Conservation (phyloP, 495 filamentous ascomycete species). For the Aspergillus leporis region DNA sequence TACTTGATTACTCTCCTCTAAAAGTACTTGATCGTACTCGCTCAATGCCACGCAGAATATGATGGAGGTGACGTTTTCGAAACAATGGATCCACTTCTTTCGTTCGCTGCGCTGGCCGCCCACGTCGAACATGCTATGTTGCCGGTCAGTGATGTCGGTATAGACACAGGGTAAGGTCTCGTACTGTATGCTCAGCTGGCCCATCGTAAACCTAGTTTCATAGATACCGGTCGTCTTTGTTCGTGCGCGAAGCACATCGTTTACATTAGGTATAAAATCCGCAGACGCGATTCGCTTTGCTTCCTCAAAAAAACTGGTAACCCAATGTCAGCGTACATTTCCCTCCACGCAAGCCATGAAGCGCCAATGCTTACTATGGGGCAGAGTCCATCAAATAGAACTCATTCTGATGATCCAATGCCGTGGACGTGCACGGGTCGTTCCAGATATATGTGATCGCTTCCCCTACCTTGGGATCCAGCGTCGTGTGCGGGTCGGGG, state of each 20-base stretch:
- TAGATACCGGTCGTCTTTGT: slow-evolving; percentile 99
- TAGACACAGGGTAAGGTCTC: slow-evolving; percentile 26
- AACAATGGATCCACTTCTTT: slow-evolving; percentile 99
- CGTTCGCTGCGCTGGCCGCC: slow-evolving; percentile 95
- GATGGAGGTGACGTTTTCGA: slow-evolving; percentile 99
- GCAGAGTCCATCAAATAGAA: slow-evolving; percentile 99
- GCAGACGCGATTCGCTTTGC: slow-evolving; percentile 78
- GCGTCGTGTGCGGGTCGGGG: slow-evolving; percentile 77
- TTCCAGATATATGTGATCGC: slow-evolving; percentile 88
- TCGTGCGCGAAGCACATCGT: slow-evolving; percentile 90
- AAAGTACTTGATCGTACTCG: slow-evolving; percentile 95
- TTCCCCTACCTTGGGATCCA: slow-evolving; percentile 76
- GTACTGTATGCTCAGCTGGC: slow-evolving; percentile 97
- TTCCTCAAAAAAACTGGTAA: slow-evolving; percentile 87
- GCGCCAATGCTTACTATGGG: slow-evolving; percentile 73
- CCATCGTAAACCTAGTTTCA: slow-evolving; percentile 97
- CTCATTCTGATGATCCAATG: slow-evolving; percentile 93
- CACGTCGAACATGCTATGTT: slow-evolving; percentile 93
- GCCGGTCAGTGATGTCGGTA: slow-evolving; percentile 17
- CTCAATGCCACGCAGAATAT: slow-evolving; percentile 98
- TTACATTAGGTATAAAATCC: slow-evolving; percentile 87
- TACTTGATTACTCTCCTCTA: slow-evolving; percentile 97
- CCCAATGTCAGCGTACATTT: slow-evolving; percentile 25
- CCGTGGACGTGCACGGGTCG: slow-evolving; percentile 76
- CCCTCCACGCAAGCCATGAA: background rate